phyloP scores from a whole-genome alignment of 2,329 filamentous ascomycete species.

The Triangularia setosa region DNA sequence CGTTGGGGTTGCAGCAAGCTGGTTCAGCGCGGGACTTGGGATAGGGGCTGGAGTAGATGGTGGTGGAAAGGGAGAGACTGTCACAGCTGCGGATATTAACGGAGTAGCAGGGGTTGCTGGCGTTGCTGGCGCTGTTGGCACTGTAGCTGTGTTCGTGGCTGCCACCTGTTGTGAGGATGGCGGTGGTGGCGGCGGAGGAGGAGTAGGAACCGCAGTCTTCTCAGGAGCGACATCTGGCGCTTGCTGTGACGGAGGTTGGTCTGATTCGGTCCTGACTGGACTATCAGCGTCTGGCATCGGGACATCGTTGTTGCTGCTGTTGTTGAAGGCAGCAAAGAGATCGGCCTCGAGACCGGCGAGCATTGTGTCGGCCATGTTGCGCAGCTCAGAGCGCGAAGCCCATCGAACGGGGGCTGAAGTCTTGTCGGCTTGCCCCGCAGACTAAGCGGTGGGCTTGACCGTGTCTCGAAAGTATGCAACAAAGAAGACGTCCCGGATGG shows the following conservation, averaged over 20 bases:
- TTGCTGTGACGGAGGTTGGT: conserved; percentile 1
- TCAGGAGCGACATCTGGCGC: neutral
- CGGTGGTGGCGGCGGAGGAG: neutral
- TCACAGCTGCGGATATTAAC: neutral
- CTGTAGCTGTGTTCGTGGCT: neutral
- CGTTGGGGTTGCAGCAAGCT: neutral
- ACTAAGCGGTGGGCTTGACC: neutral
- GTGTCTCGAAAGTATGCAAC: neutral
- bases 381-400: conserved; percentile 10
- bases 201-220: neutral
- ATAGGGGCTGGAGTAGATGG: neutral
- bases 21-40: neutral
- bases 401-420: conserved; percentile 14
- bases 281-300: neutral
- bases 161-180: neutral
- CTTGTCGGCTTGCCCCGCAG: neutral
- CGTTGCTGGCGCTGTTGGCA: neutral
- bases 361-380: conserved; percentile 26
- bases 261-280: conserved; percentile 1
- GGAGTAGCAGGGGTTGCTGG: neutral
- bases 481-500: neutral
- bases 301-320: neutral
- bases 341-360: conserved; percentile 22
- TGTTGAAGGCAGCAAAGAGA: neutral
- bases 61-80: neutral